phyloP scores from a whole-genome alignment of 768 basidiomycete species.

The Russula abietina region DNA sequence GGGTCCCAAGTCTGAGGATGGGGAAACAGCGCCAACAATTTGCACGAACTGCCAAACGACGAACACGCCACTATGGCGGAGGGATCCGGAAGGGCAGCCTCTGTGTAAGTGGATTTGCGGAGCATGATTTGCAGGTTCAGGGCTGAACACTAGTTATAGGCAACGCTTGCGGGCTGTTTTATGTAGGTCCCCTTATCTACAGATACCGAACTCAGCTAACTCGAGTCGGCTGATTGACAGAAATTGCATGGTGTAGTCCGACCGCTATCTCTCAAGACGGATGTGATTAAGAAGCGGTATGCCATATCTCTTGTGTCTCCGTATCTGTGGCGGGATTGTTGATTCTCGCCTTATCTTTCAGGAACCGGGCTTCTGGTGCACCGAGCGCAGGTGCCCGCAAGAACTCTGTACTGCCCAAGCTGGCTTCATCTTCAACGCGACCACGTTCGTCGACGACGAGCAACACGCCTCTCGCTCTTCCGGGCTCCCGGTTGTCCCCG shows the following conservation, averaged over 20 bases:
- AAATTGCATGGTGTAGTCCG: constrained; percentile 95
- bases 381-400: constrained; percentile 63
- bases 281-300: constrained; percentile 94
- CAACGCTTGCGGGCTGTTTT: constrained; percentile 91
- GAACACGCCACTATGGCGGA: constrained; percentile 88
- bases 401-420: constrained; percentile 56
- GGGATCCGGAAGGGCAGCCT: constrained; percentile 90
- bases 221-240: constrained; percentile 35
- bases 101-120: constrained; percentile 52
- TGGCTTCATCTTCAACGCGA: constrained; percentile 66
- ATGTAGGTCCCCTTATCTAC: constrained; percentile 48
- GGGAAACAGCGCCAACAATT: constrained; percentile 67
- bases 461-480: constrained; percentile 44
- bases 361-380: constrained; percentile 77
- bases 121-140: constrained; percentile 21
- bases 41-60: constrained; percentile 96
- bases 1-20: constrained; percentile 50
- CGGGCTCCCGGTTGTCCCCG: constrained; percentile 38
- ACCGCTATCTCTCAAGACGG: constrained; percentile 91
- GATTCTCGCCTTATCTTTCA: constrained; percentile 30
- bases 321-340: constrained; percentile 1
- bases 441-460: constrained; percentile 67
- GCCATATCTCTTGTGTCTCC: constrained; percentile 15
- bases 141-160: constrained; percentile 38
- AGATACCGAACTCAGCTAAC: constrained; percentile 17